Evolutionary conservation across 768 basidiomycete species (phyloP).

Genomic region (Leccinum truebloodii): DNA sequence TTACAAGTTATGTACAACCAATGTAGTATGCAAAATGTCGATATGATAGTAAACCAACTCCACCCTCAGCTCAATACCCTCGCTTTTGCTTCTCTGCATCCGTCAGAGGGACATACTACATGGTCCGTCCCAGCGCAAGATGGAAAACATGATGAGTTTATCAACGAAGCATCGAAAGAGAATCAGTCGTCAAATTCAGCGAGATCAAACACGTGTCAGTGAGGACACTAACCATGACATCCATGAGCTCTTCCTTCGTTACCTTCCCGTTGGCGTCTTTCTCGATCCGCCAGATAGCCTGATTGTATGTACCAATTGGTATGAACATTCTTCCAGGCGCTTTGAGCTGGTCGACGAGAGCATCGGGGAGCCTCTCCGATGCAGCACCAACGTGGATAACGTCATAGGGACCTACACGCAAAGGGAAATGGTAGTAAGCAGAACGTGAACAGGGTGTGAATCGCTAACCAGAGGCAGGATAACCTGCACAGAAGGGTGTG

Average conservation of each 20-base stretch:
- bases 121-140: not conserved
- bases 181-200: constrained; percentile 16
- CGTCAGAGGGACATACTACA: constrained; percentile 70
- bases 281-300: constrained; percentile 75
- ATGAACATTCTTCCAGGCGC: constrained; percentile 87
- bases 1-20: not conserved
- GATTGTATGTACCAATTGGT: constrained; percentile 68
- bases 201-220: constrained; percentile 7
- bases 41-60: not conserved
- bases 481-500: constrained; percentile 30
- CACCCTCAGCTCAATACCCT: constrained; percentile 17
- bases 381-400: constrained; percentile 96
- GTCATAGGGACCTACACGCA: constrained; percentile 62
- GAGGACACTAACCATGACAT: constrained; percentile 63
- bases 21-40: too few species aligned
- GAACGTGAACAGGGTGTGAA: not conserved
- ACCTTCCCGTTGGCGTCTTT: constrained; percentile 73
- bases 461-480: constrained; percentile 35
- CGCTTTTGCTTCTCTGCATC: constrained; percentile 50
- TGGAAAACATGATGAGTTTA: not conserved
- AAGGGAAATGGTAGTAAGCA: not conserved
- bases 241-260: constrained; percentile 66
- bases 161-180: not conserved
- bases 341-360: constrained; percentile 77
- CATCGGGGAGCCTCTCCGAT: constrained; percentile 67